Evolutionary conservation across 352 stramenopile species (phyloP), one percentile per base, ranked within the genome.

Genomic region (Globisporangium heterothallicum): DNA sequence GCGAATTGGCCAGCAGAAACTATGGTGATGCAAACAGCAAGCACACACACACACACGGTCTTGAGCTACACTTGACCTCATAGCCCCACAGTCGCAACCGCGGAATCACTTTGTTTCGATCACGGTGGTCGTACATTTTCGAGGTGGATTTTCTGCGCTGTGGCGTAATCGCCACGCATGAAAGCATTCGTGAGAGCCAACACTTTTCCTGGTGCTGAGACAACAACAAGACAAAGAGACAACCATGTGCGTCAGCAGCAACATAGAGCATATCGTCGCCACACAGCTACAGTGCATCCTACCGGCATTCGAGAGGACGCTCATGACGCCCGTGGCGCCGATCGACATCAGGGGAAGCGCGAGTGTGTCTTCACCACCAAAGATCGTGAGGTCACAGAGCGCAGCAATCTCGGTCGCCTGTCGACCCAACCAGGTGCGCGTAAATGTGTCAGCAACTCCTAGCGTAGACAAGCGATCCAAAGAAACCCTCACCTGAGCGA

Each of bases 281-380:
- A 36, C 16, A 8, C 2, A 13, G 16, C 30, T 8, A 8, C 9
- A 36, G 12, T 8, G 30, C 30, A 36, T 16, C 30, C 3, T 56
- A 92, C 81, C 78, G 12, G 74, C 74, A 57, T 97, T 97, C 58
- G 85, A 95, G 45, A 96, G 77, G 53, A 97, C 87, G 53, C 84
- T 96, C 53, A 97, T 95, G 38, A 95, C 84, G 57, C 88, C 88
- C 27, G 78, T 94, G 50, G 80, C 87, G 21, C 88, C 88, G 42
- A 97, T 87, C 0, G 85, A 64, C 76, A 96, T 96, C 47, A 97
- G 74, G 5, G 88, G 88, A 36, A 97, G 63, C 38, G 88, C 96
- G 32, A 97, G 62, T 53, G 91, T 92, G 73, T 97, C 88, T 53
- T 97, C 88, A 7, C 88, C 88, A 6, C 83, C 95, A 26, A 97